Conservation (phyloP, 2,329 filamentous ascomycete genomes). For the Ophiobolus disseminans region DNA sequence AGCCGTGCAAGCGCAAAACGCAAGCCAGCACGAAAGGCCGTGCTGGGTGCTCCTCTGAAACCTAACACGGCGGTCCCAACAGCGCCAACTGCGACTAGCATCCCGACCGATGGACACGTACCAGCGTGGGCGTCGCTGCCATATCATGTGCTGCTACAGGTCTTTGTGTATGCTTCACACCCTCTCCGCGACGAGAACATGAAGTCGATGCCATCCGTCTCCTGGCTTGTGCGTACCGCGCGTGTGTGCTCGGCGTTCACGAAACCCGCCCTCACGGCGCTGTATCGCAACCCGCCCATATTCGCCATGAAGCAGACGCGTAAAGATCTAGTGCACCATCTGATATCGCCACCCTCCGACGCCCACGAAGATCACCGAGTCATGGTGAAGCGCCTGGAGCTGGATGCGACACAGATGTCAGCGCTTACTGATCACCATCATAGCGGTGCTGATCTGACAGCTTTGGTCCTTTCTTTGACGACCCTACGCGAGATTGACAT, state of each 20-base stretch:
- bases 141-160: slow-evolving; percentile 71
- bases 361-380: slow-evolving; percentile 66
- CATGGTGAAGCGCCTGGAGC: slow-evolving; percentile 73
- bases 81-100: slow-evolving; percentile 12
- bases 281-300: slow-evolving; percentile 75
- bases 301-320: slow-evolving; percentile 58
- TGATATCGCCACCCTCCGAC: slow-evolving; percentile 58
- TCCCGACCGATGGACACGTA: slow-evolving; percentile 36
- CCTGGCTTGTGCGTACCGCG: slow-evolving; percentile 72
- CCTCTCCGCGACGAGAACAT: slow-evolving; percentile 61
- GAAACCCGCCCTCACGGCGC: slow-evolving; percentile 74
- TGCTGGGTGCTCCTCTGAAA: slow-evolving; percentile 37
- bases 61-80: slow-evolving; percentile 17
- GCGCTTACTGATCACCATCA: slow-evolving; percentile 61
- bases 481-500: slow-evolving; percentile 74
- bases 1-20: slow-evolving; percentile 12
- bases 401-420: slow-evolving; percentile 69
- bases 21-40: slow-evolving; percentile 18
- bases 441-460: slow-evolving; percentile 63
- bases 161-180: slow-evolving; percentile 72
- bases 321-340: slow-evolving; percentile 56
- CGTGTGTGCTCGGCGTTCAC: slow-evolving; percentile 67
- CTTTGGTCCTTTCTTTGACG: slow-evolving; percentile 69
- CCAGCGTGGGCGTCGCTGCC: slow-evolving; percentile 58
- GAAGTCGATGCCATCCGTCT: slow-evolving; percentile 53